Evolutionary conservation across 2,329 filamentous ascomycete species (phyloP).

Genomic region (Colletotrichum noveboracense): DNA sequence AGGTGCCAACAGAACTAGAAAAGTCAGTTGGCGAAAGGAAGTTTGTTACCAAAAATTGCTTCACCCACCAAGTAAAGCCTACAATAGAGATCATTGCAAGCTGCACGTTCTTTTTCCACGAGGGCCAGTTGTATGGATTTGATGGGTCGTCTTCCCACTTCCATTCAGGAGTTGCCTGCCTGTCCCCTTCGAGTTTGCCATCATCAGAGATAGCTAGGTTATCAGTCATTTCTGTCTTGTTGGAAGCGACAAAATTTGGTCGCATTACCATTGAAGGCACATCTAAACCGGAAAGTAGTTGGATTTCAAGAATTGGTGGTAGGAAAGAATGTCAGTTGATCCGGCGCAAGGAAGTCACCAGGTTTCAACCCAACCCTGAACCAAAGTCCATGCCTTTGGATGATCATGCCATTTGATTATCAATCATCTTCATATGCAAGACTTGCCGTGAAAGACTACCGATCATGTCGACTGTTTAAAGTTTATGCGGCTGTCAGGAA

Average conservation of each 20-base stretch:
- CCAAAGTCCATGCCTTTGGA: not conserved
- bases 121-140: slow-evolving; percentile 58
- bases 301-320: not conserved
- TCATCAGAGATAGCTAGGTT: not conserved
- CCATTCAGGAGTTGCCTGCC: not conserved
- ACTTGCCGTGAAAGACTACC: not conserved
- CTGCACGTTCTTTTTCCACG: slow-evolving; percentile 42
- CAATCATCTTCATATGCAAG: not conserved
- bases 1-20: slow-evolving; percentile 55
- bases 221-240: not conserved
- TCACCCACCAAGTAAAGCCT: slow-evolving; percentile 45
- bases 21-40: not conserved
- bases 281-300: not conserved
- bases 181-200: not conserved
- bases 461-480: not conserved
- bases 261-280: not conserved
- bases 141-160: slow-evolving; percentile 43
- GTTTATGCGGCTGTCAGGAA: not conserved
- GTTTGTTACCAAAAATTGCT: not conserved
- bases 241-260: not conserved
- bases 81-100: slow-evolving; percentile 41
- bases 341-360: not conserved
- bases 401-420: not conserved
- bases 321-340: not conserved
- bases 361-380: not conserved